Evolutionary conservation across 345 rosid genomes (phyloP), one percentile per base, ranked within the genome.

Genomic region (Abelmoschus esculentus): DNA sequence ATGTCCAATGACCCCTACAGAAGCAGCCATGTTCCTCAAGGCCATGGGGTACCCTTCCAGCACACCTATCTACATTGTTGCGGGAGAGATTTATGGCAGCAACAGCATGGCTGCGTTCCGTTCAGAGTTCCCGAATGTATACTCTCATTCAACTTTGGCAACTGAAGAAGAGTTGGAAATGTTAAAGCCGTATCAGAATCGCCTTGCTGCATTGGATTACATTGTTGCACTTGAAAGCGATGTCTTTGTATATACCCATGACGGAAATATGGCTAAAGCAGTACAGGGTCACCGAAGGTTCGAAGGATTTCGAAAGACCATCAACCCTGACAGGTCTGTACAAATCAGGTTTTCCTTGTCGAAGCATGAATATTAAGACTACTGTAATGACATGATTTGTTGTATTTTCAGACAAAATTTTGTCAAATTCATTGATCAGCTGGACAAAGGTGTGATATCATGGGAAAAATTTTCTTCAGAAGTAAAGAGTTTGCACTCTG

Each of bases 201-300:
- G 26, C 9, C 10, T 52, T 0, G 22, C 56, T 17, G 56, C 56
- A 3, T 52, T 52, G 81, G 98, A 93, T 75, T 87, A 93, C 70
- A 86, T 87, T 46, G 84, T 91, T 62, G 98, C 98, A 36, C 86
- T 90, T 58, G 96, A 90, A 77, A 93, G 98, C 55, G 95, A 93
- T 56, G 98, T 90, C 32, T 93, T 93, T 78, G 85, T 89, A 54
- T 88, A 89, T 74, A 91, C 98, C 2, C 89, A 93, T 6, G 97
- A 93, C 66, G 98, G 98, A 26, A 93, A 93, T 62, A 93, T 93
- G 98, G 98, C 98, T 9, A 93, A 88, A 78, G 97, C 98, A 13
- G 98, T 92, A 61, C 96, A 92, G 80, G 98, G 98, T 29, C 98
- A 92, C 50, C 69, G 98, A 78, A 79, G 82, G 70, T 92, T 89